phyloP scores from a whole-genome alignment of 1,284 basidiomycete species.

The Ceratobasidium sp. region DNA sequence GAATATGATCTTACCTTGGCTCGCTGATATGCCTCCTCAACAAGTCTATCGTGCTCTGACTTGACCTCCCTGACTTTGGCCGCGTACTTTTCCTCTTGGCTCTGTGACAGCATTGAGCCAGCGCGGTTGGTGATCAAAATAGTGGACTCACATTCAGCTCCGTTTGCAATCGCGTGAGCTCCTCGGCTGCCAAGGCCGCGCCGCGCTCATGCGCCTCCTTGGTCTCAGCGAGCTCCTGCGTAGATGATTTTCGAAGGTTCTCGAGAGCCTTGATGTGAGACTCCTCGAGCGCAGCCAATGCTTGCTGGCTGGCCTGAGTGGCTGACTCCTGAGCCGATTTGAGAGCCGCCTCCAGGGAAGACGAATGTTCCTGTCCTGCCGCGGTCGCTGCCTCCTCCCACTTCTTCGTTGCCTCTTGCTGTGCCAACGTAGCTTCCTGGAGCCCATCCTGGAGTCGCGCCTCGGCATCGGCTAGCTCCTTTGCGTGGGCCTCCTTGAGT shows the following conservation, averaged over 20 bases:
- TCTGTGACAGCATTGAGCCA: conserved; percentile 56
- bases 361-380: conserved; percentile 61
- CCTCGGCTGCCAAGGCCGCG: conserved; percentile 67
- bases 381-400: conserved; percentile 55
- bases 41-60: conserved; percentile 69
- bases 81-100: conserved; percentile 73
- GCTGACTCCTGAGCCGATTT: conserved; percentile 60
- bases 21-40: conserved; percentile 75
- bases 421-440: conserved; percentile 59
- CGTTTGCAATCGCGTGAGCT: conserved; percentile 63
- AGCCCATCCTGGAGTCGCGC: conserved; percentile 62
- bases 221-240: conserved; percentile 31
- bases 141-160: conserved; percentile 67
- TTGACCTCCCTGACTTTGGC: conserved; percentile 73
- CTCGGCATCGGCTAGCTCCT: conserved; percentile 58
- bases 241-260: conserved; percentile 48
- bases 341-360: conserved; percentile 54
- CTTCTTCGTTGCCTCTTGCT: conserved; percentile 59
- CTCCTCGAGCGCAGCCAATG: conserved; percentile 42
- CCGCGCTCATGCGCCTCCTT: conserved; percentile 57
- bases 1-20: conserved; percentile 70
- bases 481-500: conserved; percentile 60
- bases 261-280: conserved; percentile 46
- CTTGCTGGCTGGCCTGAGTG: conserved; percentile 32
- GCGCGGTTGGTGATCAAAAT: conserved; percentile 46